Conservation (phyloP, 179 eudicot species). For the Beta lomatogona region DNA sequence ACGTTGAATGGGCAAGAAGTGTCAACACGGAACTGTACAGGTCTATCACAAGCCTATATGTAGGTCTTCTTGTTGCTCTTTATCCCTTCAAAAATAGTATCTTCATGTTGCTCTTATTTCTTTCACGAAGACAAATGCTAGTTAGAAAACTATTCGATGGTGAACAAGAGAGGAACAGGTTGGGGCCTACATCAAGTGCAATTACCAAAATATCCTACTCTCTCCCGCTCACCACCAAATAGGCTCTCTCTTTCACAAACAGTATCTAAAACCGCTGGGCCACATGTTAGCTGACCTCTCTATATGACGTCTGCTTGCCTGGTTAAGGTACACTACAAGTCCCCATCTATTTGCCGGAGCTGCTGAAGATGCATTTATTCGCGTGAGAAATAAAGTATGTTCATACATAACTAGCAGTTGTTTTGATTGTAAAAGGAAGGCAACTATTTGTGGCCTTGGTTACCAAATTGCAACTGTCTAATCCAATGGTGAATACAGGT, state of each 20-base stretch:
- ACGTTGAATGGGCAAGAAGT: constrained; percentile 76
- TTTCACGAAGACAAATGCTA: too few relatives aligned
- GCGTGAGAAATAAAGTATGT: constrained; percentile 75
- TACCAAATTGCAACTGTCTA: not conserved
- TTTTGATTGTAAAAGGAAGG: not conserved
- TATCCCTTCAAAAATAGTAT: too few relatives aligned
- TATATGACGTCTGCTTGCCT: constrained; percentile 16
- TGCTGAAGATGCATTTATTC: constrained; percentile 82
- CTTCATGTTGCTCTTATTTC: too few relatives aligned
- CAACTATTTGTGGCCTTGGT: not conserved
- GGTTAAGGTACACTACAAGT: constrained; percentile 90
- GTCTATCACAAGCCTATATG: constrained; percentile 83
- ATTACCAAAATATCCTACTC: too few relatives aligned
- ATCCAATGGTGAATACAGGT: constrained; percentile 44
- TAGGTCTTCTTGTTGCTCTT: constrained; percentile 37
- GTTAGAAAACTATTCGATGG: too few relatives aligned
- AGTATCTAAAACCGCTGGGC: not conserved
- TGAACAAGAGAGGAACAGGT: too few relatives aligned
- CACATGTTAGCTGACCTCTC: not conserved
- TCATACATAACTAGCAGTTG: not conserved
- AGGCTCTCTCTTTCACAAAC: not conserved
- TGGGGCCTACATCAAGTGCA: too few relatives aligned
- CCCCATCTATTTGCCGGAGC: constrained; percentile 84
- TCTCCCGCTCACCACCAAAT: too few relatives aligned
- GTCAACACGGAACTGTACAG: constrained; percentile 72